phyloP scores from a whole-genome alignment of 2,329 filamentous ascomycete genomes.

The Periconia digitata region DNA sequence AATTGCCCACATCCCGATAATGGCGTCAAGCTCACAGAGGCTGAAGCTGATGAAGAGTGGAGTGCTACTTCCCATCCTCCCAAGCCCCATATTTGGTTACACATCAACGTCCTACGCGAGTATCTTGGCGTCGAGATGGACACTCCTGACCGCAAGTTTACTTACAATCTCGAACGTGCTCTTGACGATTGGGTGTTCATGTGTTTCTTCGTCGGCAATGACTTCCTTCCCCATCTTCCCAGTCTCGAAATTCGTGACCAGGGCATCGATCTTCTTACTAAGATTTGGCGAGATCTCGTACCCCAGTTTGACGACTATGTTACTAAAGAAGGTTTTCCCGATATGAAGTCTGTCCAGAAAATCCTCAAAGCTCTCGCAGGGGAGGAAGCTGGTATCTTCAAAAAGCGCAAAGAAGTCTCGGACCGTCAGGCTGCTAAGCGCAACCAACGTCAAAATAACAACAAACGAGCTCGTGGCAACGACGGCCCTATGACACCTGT shows the following conservation, averaged over 20 bases:
- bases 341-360: constrained; percentile 80
- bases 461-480: constrained; percentile 32
- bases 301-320: constrained; percentile 92
- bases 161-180: constrained; percentile 89
- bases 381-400: constrained; percentile 93
- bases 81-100: constrained; percentile 98
- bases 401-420: constrained; percentile 80
- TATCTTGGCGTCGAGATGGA: constrained; percentile 89
- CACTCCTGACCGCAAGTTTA: constrained; percentile 79
- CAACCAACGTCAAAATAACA: constrained; percentile 53
- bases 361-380: constrained; percentile 87
- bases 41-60: constrained; percentile 62
- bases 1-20: constrained; percentile 61
- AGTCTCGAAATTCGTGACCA: constrained; percentile 96
- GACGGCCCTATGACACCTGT: constrained; percentile 35
- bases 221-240: constrained; percentile 96
- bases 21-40: constrained; percentile 75
- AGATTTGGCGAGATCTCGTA: constrained; percentile 95
- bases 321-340: constrained; percentile 90
- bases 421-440: constrained; percentile 78
- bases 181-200: constrained; percentile 99
- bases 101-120: constrained; percentile 87
- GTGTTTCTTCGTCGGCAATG: constrained; percentile 98
- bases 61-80: constrained; percentile 48
- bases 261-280: constrained; percentile 91